A percentile compares a stretch with the other conserved stretches of the same genome.
These are phyloP conservation scores for Melaleuca alternifolia DNA, from an alignment of 345 rosid species.

Conservation along the genomic window DNA sequence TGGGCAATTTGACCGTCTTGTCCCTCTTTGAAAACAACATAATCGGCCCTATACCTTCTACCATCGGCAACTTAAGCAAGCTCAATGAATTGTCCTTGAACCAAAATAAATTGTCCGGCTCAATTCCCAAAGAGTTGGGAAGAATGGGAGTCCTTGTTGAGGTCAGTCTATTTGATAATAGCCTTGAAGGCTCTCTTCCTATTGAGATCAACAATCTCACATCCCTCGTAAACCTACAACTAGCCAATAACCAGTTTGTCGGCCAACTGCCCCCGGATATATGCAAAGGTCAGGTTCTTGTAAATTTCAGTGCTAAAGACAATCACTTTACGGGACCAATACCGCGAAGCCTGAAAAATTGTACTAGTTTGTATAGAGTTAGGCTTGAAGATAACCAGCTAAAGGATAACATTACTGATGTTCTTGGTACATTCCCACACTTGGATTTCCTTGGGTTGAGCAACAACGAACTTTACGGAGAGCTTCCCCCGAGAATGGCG, in stretches of 20 bases:
- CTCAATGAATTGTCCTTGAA: neutral
- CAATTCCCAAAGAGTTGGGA: neutral
- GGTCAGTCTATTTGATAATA: fast-evolving
- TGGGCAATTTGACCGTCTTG: neutral
- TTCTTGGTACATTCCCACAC: constrained; percentile 1
- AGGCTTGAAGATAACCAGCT: neutral
- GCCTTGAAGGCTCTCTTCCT: neutral
- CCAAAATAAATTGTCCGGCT: neutral
- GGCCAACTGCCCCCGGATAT: constrained; percentile 3
- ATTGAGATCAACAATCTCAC: neutral
- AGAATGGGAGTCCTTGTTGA: neutral
- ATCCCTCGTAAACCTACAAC: neutral
- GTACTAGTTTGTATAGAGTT: neutral
- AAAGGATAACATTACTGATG: neutral
- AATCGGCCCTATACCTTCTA: neutral
- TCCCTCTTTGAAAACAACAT: neutral
- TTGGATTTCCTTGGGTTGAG: constrained; percentile 1
- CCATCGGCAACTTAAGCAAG: neutral
- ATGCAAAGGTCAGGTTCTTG: neutral
- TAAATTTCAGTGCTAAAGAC: neutral
- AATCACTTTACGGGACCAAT: constrained; percentile 7
- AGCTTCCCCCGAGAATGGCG: neutral
- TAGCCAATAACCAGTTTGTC: neutral
- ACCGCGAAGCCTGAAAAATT: constrained; percentile 7
- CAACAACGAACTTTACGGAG: neutral